Evolutionary conservation across 495 filamentous ascomycete species (phyloP).

Genomic region (Peziza echinospora): DNA sequence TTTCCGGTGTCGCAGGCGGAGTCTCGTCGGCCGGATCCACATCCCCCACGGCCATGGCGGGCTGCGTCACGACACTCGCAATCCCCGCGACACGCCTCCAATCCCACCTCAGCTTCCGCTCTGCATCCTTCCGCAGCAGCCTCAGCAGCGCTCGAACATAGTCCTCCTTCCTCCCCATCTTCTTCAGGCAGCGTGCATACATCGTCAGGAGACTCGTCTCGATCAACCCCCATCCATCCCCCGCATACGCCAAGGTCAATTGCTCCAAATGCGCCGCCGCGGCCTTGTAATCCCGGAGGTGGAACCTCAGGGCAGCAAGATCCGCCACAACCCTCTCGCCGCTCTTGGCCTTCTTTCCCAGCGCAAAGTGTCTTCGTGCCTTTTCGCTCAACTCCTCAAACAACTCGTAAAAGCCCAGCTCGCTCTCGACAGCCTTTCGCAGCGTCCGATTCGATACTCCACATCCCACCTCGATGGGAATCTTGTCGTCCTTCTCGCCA

Average conservation of each 20-base stretch:
- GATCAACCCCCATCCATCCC: slow-evolving; percentile 54
- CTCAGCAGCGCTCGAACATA: slow-evolving; percentile 55
- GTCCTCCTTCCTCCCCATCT: slow-evolving; percentile 53
- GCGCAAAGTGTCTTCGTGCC: slow-evolving; percentile 35
- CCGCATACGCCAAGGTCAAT: slow-evolving; percentile 64
- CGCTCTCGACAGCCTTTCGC: slow-evolving; percentile 9
- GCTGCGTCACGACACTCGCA: not conserved
- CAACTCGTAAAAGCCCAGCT: slow-evolving; percentile 28
- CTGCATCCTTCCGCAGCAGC: slow-evolving; percentile 49
- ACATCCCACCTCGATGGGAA: slow-evolving; percentile 10
- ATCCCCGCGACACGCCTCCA: not conserved
- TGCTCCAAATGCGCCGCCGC: slow-evolving; percentile 63
- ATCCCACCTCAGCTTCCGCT: slow-evolving; percentile 1
- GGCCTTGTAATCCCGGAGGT: slow-evolving; percentile 44
- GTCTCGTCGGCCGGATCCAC: too few relatives aligned
- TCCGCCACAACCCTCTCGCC: slow-evolving; percentile 61
- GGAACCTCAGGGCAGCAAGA: slow-evolving; percentile 62
- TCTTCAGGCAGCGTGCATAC: slow-evolving; percentile 64
- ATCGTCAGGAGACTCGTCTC: slow-evolving; percentile 68
- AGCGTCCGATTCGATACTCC: slow-evolving; percentile 12
- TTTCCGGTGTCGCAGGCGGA: too few relatives aligned
- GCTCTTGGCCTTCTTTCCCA: slow-evolving; percentile 54
- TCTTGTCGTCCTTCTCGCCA: not conserved
- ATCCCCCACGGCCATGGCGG: too few relatives aligned
- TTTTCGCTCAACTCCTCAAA: slow-evolving; percentile 36